Base-by-base conservation (phyloP, 495 filamentous ascomycete genomes). In the Penicillium fimorum region DNA sequence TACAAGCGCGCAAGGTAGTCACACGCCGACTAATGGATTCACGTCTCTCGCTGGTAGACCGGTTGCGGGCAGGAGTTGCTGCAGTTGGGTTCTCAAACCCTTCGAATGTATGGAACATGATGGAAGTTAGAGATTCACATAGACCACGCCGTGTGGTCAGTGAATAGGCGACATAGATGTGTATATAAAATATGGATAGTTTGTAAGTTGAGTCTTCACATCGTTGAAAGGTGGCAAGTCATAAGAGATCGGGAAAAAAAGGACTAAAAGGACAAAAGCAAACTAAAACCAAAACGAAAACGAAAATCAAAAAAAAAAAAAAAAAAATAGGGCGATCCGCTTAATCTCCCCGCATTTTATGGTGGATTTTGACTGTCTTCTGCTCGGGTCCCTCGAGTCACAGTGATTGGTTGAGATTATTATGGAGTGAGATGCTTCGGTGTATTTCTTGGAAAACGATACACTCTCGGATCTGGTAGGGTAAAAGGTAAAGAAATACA, bases 81-180 rank as follows among this genome's bases (percentile, higher is more conserved):
- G 55, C 55, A 15, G 50, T 57, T 0, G 73, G 71, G 46, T 73
- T 76, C 40, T 73, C 70, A 37, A 72, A 73, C 4, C 73, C 70
- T 44, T 76, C 72, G 43, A 76, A 76, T 5, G 73, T 76, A 46
- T 76, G 73, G 55, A 76, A 76, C 73, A 76, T 76, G 29, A 55
- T 46, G 54, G 45, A 17, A 47, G 53, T 54, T 35, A 49, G 47
- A 53, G 25, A 46, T 50, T 37, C 11, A 25, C 18, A 35, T 43
- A 48, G 45, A 47, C 33, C 53, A 49, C 32, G 29, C 46, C 9
- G 47, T 37, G 37, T 37, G 29, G 53, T 58, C 57, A 60, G 47
- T 63, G 37, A n/a, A 17, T 9, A 13, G 41, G 20, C 41, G 9
- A 38, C 32, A 54, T 54, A 42, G 13, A 35, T 38, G 22, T 22